These are phyloP conservation scores for Chamaecyparis obtusa DNA, from an alignment of 75 land plant species.

Conservation along the genomic window DNA sequence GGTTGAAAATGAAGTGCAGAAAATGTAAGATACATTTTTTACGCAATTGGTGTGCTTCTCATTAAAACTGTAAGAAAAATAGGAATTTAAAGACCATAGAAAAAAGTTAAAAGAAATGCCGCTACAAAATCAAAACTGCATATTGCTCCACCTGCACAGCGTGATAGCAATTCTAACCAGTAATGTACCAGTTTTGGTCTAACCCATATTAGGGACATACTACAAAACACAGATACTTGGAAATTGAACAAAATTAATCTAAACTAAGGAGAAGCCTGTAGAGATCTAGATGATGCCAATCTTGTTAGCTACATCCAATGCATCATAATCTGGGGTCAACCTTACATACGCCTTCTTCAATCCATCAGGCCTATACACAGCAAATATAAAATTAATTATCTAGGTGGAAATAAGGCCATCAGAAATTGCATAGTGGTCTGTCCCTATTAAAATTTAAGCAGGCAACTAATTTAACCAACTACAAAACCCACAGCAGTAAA, in stretches of 20 bases:
- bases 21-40: too few species aligned
- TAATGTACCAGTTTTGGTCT: too few species aligned
- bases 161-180: too few species aligned
- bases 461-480: not conserved
- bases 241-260: not conserved
- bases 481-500: not conserved
- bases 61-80: too few species aligned
- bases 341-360: constrained; percentile 65
- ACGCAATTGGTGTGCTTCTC: too few species aligned
- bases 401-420: not conserved
- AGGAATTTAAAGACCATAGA: too few species aligned
- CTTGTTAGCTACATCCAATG: constrained; percentile 71
- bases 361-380: constrained; percentile 54
- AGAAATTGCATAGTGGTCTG: not conserved
- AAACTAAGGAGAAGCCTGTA: not conserved
- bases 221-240: too few species aligned
- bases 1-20: too few species aligned
- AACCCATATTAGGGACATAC: too few species aligned
- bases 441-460: not conserved
- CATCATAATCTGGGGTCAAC: constrained; percentile 62
- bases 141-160: too few species aligned
- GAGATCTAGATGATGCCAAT: constrained; percentile 54
- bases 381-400: not conserved
- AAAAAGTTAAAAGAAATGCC: too few species aligned
- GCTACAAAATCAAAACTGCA: too few species aligned